Evolutionary conservation across 2,329 filamentous ascomycete species (phyloP).

Genomic region (Talaromyces sp.): DNA sequence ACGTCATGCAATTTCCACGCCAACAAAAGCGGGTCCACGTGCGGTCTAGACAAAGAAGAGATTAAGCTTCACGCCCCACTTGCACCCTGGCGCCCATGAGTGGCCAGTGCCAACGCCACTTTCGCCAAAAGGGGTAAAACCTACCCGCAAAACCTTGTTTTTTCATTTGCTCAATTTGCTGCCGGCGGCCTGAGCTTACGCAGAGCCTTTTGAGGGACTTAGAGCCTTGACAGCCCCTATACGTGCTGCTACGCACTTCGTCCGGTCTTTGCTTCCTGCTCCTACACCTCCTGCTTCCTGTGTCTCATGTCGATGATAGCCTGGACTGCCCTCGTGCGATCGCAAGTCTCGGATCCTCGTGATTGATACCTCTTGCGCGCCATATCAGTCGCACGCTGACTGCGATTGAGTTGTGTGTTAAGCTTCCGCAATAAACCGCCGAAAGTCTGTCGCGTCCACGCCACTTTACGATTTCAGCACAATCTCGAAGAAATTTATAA

Average conservation of each 20-base stretch:
- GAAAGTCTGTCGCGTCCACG: not conserved
- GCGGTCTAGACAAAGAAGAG: too few species aligned
- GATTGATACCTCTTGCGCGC: not conserved
- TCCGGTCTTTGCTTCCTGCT: not conserved
- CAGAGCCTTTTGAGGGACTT: not conserved
- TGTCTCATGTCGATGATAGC: not conserved
- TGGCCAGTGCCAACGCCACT: not conserved
- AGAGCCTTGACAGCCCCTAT: not conserved
- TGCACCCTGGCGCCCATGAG: not conserved
- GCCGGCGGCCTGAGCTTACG: not conserved
- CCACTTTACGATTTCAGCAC: not conserved
- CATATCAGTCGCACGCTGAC: not conserved
- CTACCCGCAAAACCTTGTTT: not conserved
- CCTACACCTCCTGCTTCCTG: not conserved
- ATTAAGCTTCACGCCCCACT: not conserved
- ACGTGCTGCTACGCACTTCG: not conserved
- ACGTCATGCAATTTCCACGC: conserved; percentile 7
- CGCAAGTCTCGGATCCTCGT: not conserved
- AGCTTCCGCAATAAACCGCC: not conserved
- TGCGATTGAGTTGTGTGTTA: not conserved
- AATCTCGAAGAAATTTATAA: not conserved
- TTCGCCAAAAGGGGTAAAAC: not conserved
- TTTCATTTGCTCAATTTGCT: not conserved
- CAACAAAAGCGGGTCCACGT: too few species aligned
- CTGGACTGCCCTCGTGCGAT: not conserved